A percentile compares a stretch with the other conserved stretches of the same genome.
phyloP scores from a whole-genome alignment of 225 moss, liverwort and hornwort species.

The Lunularia cruciata region DNA sequence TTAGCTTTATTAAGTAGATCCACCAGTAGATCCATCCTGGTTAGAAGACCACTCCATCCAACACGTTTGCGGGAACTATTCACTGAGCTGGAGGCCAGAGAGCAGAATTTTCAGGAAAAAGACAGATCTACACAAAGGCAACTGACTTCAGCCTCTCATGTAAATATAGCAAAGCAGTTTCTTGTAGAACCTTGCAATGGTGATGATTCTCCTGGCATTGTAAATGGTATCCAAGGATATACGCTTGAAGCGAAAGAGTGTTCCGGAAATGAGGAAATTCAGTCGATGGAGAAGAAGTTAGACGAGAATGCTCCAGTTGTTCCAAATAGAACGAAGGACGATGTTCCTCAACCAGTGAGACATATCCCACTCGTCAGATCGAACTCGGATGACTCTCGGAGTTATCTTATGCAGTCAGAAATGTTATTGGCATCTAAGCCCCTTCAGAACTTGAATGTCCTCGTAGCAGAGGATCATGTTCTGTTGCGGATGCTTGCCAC shows the following conservation, averaged over 20 bases:
- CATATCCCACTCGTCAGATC: constrained; percentile 16
- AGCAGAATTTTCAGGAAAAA: constrained; percentile 11
- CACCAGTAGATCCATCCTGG: constrained; percentile 55
- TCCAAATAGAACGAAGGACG: not conserved
- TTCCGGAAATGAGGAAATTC: not conserved
- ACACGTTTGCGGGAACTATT: constrained; percentile 72
- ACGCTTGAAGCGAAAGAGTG: not conserved
- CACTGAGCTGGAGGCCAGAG: constrained; percentile 47
- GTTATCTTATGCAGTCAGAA: constrained; percentile 10
- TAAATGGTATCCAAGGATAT: not conserved
- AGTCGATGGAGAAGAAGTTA: not conserved
- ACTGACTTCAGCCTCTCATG: not conserved
- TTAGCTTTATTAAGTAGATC: constrained; percentile 42
- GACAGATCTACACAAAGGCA: constrained; percentile 11
- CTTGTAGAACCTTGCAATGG: constrained; percentile 1
- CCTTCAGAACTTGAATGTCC: constrained; percentile 58
- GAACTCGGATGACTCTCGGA: constrained; percentile 26
- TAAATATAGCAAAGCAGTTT: constrained; percentile 23
- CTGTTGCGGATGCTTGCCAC: constrained; percentile 69
- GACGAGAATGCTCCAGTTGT: not conserved
- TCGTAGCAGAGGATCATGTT: constrained; percentile 72
- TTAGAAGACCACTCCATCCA: constrained; percentile 67
- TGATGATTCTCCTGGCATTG: not conserved
- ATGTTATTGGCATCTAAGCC: constrained; percentile 37
- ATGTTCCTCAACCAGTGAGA: not conserved